These are phyloP conservation scores for Phytophthora uliginosa DNA, from an alignment of 352 stramenopile genomes.

Conservation along the genomic window DNA sequence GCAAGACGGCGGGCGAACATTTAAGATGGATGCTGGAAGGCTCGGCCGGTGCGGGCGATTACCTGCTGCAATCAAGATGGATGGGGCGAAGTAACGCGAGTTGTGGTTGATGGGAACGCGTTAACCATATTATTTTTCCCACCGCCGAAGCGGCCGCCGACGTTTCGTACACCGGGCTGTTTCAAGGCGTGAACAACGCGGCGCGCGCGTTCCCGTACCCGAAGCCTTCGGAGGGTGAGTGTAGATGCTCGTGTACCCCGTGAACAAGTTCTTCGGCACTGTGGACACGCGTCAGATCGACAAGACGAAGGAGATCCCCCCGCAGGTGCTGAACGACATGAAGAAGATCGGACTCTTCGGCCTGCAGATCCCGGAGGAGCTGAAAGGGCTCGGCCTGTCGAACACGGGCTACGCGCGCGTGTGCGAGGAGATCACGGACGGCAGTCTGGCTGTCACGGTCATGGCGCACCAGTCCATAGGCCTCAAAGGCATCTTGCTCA, in stretches of 20 bases:
- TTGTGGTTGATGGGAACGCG: too few relatives aligned
- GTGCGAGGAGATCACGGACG: conserved; percentile 88
- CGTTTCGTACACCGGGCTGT: conserved; percentile 88
- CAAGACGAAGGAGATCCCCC: conserved; percentile 85
- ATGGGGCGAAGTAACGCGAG: too few relatives aligned
- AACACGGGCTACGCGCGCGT: conserved; percentile 90
- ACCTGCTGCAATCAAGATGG: too few relatives aligned
- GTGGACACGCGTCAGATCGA: conserved; percentile 84
- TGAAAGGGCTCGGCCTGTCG: conserved; percentile 80
- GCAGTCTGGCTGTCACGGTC: conserved; percentile 82
- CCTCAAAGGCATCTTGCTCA: conserved; percentile 90
- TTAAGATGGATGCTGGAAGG: too few relatives aligned
- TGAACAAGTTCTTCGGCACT: conserved; percentile 81
- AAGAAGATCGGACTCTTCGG: conserved; percentile 90
- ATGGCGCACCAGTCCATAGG: conserved; percentile 93
- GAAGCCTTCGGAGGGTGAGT: conserved; percentile 76
- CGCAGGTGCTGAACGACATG: conserved; percentile 75
- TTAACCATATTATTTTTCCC: too few relatives aligned
- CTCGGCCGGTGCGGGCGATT: too few relatives aligned
- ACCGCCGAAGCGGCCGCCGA: conserved; percentile 66
- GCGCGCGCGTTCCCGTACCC: conserved; percentile 86
- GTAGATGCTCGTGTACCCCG: conserved; percentile 87
- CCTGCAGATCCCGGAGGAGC: conserved; percentile 86
- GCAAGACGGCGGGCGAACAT: too few relatives aligned
- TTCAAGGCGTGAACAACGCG: conserved; percentile 87